A percentile compares a stretch with the other conserved stretches of the same genome.
Evolutionary conservation across 2,329 filamentous ascomycete species (phyloP).

Genomic region (Trichoderma sp.): DNA sequence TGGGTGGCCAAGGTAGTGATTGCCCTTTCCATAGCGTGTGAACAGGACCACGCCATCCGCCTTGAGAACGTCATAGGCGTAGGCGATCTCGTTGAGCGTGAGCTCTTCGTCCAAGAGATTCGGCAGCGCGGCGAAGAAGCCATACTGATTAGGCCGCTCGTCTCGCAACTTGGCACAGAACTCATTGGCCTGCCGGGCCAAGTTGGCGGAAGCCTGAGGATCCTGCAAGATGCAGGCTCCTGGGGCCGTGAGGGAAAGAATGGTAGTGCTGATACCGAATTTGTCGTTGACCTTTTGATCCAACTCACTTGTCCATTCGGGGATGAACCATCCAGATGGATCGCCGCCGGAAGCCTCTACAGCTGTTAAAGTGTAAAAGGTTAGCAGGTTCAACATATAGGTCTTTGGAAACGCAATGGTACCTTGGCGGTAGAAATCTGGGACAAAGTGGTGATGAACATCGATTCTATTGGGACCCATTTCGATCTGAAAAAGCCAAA

Average conservation of each 20-base stretch:
- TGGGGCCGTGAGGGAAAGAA: background rate
- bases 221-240: background rate
- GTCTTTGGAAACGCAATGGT: background rate
- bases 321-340: background rate
- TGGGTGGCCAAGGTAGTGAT: background rate
- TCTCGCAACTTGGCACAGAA: background rate
- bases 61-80: background rate
- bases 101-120: background rate
- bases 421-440: background rate
- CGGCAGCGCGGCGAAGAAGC: background rate
- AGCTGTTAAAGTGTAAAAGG: background rate
- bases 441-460: constrained; percentile 1
- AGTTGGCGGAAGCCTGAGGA: background rate
- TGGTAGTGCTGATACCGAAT: background rate
- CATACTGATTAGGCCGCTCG: background rate
- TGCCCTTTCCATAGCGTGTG: background rate
- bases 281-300: background rate
- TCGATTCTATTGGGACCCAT: background rate
- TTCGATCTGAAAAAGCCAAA: background rate
- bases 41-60: background rate
- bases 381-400: background rate
- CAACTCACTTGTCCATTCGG: background rate
- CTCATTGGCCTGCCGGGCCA: constrained; percentile 6
- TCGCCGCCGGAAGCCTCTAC: background rate
- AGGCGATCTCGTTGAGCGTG: background rate